phyloP scores from a whole-genome alignment of 1,139 yeast genomes.

The Saccharomyces hybrid region DNA sequence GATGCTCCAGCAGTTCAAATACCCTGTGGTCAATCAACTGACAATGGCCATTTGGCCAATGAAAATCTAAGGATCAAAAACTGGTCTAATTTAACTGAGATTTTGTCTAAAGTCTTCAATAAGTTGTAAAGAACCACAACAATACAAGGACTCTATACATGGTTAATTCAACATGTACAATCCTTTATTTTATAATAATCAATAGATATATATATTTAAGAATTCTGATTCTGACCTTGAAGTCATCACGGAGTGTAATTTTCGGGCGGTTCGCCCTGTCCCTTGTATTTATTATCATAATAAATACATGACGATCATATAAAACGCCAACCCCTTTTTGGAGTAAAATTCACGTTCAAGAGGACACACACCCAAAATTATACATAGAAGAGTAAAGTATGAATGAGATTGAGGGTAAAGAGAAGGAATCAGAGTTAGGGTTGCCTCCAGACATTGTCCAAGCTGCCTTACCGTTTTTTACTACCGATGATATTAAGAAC shows the following conservation, averaged over 20 bases:
- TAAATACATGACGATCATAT: neutral
- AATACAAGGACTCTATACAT: too few species aligned
- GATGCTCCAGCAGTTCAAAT: conserved; percentile 88
- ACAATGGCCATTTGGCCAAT: conserved; percentile 85
- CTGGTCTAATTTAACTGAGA: conserved; percentile 62
- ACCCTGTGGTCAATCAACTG: conserved; percentile 94
- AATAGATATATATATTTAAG: neutral
- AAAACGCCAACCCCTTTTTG: neutral
- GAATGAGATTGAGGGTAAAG: neutral
- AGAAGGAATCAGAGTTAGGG: conserved; percentile 1
- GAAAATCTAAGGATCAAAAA: conserved; percentile 77
- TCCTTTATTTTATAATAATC: neutral
- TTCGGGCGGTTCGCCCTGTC: neutral
- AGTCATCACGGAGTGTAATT: neutral
- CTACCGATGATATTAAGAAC: conserved; percentile 40
- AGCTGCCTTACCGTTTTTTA: conserved; percentile 30
- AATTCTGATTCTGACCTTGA: neutral
- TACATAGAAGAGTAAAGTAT: neutral
- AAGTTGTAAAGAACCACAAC: conserved; percentile 24
- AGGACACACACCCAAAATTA: neutral
- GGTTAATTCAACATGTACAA: neutral
- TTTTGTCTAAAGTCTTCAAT: conserved; percentile 49
- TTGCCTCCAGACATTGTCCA: conserved; percentile 30
- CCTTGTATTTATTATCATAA: neutral
- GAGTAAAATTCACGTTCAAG: neutral